Conservation (phyloP, 1,284 basidiomycete species). For the Pseudozyma sp. region DNA sequence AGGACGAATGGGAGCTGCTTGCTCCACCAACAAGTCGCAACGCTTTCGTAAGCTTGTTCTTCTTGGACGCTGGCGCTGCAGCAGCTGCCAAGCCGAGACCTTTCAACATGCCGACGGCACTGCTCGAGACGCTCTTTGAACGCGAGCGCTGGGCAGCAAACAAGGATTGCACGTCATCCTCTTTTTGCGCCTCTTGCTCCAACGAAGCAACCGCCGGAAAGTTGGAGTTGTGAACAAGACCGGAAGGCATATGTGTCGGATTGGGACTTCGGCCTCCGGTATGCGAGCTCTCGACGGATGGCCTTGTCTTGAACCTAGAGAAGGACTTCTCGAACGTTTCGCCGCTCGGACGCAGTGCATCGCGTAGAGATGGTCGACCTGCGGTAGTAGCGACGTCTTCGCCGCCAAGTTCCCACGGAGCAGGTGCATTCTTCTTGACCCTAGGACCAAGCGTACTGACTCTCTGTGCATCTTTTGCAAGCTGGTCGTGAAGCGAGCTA, state of each 20-base stretch:
- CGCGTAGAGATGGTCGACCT: conserved; percentile 38
- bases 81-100: conserved; percentile 56
- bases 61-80: conserved; percentile 51
- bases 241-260: conserved; percentile 15
- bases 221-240: conserved; percentile 7
- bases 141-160: conserved; percentile 49
- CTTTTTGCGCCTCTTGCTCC: conserved; percentile 37
- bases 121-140: conserved; percentile 57
- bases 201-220: conserved; percentile 16
- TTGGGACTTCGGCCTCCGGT: conserved; percentile 20
- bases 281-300: conserved; percentile 35
- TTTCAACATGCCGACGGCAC: conserved; percentile 59
- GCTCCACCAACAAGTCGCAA: conserved; percentile 41
- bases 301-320: conserved; percentile 38
- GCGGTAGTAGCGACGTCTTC: conserved; percentile 28
- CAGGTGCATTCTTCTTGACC: conserved; percentile 62
- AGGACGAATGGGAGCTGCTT: conserved; percentile 3
- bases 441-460: conserved; percentile 57
- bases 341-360: conserved; percentile 27
- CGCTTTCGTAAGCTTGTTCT: conserved; percentile 59
- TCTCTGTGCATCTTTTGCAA: conserved; percentile 31
- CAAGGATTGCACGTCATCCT: conserved; percentile 25
- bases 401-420: conserved; percentile 60
- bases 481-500: conserved; percentile 26
- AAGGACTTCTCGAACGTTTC: conserved; percentile 45